A percentile compares a stretch with the other conserved stretches of the same genome.
These are phyloP conservation scores for Phlyctochytrium bullatum DNA, from an alignment of 192 early-diverging fungal species.

Conservation along the genomic window DNA sequence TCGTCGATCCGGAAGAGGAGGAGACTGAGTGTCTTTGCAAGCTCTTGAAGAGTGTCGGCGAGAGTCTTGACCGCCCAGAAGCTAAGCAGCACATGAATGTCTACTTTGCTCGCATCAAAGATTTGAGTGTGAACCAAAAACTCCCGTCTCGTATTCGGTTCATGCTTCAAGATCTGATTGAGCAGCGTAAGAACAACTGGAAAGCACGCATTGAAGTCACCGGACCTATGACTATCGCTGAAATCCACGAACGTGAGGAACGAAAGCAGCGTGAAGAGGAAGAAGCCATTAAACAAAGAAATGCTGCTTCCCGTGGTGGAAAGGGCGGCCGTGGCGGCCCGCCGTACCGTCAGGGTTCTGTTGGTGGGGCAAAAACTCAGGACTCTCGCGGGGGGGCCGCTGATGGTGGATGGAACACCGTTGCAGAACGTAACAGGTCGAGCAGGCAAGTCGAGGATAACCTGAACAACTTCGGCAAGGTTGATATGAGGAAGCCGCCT, in stretches of 20 bases:
- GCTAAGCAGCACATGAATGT: constrained; percentile 70
- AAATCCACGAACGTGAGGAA: constrained; percentile 78
- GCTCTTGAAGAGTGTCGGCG: constrained; percentile 85
- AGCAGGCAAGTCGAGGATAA: constrained; percentile 1
- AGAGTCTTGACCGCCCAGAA: constrained; percentile 67
- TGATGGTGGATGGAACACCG: constrained; percentile 5
- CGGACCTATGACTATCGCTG: constrained; percentile 88
- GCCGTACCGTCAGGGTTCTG: constrained; percentile 62
- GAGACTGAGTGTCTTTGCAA: constrained; percentile 92
- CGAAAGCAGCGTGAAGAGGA: constrained; percentile 70
- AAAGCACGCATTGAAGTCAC: constrained; percentile 54
- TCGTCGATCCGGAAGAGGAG: constrained; percentile 85
- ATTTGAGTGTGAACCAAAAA: constrained; percentile 65
- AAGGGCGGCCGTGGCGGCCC: constrained; percentile 48
- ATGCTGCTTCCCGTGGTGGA: constrained; percentile 40
- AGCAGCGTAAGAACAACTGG: constrained; percentile 80
- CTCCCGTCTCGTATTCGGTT: constrained; percentile 89
- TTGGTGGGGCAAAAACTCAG: constrained; percentile 20
- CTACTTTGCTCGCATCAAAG: constrained; percentile 83
- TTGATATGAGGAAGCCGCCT: constrained; percentile 20
- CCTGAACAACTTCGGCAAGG: constrained; percentile 7
- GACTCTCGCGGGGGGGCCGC: constrained; percentile 30
- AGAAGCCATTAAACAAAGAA: constrained; percentile 62
- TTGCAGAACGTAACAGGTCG: neutral
- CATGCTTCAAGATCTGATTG: constrained; percentile 86